Evolutionary conservation across 2,329 filamentous ascomycete species (phyloP).

Genomic region (Pseudocercospora eumusae): DNA sequence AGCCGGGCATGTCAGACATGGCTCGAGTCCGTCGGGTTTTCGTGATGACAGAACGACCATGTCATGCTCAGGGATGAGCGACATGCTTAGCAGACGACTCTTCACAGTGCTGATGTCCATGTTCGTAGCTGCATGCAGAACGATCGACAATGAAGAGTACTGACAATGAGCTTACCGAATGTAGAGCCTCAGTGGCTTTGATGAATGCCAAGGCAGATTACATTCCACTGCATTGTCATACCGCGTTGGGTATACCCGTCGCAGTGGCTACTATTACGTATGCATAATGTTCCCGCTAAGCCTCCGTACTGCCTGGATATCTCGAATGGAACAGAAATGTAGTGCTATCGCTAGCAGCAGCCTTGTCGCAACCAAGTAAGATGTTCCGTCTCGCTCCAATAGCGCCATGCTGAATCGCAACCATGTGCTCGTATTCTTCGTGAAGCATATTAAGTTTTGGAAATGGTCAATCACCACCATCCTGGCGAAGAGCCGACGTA

Average conservation of each 20-base stretch:
- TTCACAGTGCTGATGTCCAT: not conserved
- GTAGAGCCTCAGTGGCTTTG: not conserved
- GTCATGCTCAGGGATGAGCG: not conserved
- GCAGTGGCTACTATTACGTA: slow-evolving; percentile 11
- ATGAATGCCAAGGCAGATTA: not conserved
- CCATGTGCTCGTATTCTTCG: slow-evolving; percentile 12
- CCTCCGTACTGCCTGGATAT: not conserved
- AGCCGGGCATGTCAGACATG: slow-evolving; percentile 7
- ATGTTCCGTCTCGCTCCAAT: slow-evolving; percentile 10
- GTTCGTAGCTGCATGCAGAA: not conserved
- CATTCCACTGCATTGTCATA: slow-evolving; percentile 18
- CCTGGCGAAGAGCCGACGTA: slow-evolving; percentile 28
- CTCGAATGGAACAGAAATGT: not conserved
- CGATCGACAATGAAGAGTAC: not conserved
- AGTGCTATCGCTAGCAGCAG: slow-evolving; percentile 6
- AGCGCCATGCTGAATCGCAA: slow-evolving; percentile 17
- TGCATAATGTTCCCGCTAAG: not conserved
- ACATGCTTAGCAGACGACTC: not conserved
- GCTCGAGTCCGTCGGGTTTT: not conserved
- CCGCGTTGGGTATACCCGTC: slow-evolving; percentile 1
- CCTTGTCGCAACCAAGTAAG: slow-evolving; percentile 4
- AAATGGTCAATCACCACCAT: slow-evolving; percentile 21
- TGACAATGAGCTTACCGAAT: slow-evolving; percentile 6
- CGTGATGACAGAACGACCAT: not conserved
- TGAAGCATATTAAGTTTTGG: not conserved